Conservation (phyloP, 148 eudicot genomes). For the Spergularia bocconei region DNA sequence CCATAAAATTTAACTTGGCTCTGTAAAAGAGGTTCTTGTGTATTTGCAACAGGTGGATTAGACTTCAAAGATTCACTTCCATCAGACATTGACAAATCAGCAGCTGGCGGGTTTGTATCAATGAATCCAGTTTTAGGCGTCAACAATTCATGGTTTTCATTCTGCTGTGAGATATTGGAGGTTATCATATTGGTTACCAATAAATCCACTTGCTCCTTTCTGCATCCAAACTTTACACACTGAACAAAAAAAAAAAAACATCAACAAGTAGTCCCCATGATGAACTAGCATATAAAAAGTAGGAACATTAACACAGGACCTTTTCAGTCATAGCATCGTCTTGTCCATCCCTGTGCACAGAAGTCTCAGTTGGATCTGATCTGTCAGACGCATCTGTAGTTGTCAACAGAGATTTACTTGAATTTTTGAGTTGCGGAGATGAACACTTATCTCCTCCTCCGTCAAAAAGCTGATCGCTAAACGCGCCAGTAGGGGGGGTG, state of each 20-base stretch:
- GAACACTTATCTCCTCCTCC: constrained; percentile 15
- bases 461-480: constrained; percentile 6
- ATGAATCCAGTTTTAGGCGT: constrained; percentile 11
- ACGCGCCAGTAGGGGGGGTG: constrained; percentile 5
- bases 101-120: constrained; percentile 19
- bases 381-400: constrained; percentile 20
- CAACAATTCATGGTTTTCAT: background rate
- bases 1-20: constrained; percentile 15
- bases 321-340: background rate
- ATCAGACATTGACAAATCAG: constrained; percentile 21
- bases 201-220: constrained; percentile 25
- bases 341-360: constrained; percentile 17
- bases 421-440: background rate
- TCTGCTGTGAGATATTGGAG: background rate
- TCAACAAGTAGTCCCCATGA: no score
- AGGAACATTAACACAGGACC: no score
- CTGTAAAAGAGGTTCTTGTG: constrained; percentile 24
- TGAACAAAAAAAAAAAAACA: constrained; percentile 12
- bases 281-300: no score
- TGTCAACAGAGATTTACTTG: constrained; percentile 17
- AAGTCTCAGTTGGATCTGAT: constrained; percentile 12
- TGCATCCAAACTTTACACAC: constrained; percentile 18
- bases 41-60: constrained; percentile 12
- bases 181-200: constrained; percentile 6
- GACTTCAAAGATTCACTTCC: constrained; percentile 19